Evolutionary conservation across 2,329 filamentous ascomycete genomes (phyloP), one percentile per base, ranked within the genome.

Genomic region (Colletotrichum sp.): DNA sequence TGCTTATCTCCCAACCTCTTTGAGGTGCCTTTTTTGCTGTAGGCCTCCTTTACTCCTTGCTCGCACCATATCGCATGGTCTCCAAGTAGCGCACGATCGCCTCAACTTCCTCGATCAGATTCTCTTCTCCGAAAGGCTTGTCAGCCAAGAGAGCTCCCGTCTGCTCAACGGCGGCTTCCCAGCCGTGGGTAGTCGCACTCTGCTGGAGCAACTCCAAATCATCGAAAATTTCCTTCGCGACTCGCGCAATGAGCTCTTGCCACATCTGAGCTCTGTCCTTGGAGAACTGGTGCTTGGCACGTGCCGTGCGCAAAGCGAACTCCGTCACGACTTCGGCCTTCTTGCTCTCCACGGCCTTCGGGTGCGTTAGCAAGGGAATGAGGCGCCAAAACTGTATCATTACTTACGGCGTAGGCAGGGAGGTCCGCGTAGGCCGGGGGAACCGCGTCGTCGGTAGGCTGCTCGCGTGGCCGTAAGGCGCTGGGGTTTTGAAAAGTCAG

Each of bases 381-480:
- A 22, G 44, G n/a, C 6, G 2, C n/a, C n/a, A 52, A 22, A 48
- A 8, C 44, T 0, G 2, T 8, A 13, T 52, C 44, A 52, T 13
- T 22, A 52, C n/a, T 22, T 22, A 22, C 18, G 5, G 39, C 1
- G 18, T 48, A 48, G 10, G 44, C 0, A 0, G 44, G 44, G 0
- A 48, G 44, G 6, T 48, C 44, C 2, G 18, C 10, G 5, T 48
- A 48, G 5, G 10, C 44, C 18, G 18, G 44, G n/a, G 44, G 1
- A 13, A 6, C 10, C 10, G 44, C 1, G 10, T 22, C n/a, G 6
- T 22, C 2, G 9, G 3, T 1, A 48, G 5, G 9, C 18, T 48
- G 10, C 18, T 22, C 9, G 0, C 44, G 5, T 22, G 44, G 9
- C 9, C 10, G n/a, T 6, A 48, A 6, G 44, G 44, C n/a, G 10